Evolutionary conservation across 371 early-diverging fungal species (phyloP).

Genomic region (Haplosporangium sp.): DNA sequence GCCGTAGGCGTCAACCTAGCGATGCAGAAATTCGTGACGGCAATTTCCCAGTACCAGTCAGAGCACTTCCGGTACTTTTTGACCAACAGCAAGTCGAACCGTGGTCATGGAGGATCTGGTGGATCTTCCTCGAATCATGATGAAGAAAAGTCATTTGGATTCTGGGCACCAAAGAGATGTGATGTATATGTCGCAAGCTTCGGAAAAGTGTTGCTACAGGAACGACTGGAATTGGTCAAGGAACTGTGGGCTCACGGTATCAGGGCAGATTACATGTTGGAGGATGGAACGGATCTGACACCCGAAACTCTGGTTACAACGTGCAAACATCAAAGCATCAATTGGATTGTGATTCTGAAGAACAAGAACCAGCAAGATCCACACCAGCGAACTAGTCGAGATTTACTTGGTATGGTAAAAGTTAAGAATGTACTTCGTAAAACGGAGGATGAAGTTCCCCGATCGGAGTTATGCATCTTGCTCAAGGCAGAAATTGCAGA

Average conservation of each 20-base stretch:
- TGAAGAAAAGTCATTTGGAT: constrained; percentile 50
- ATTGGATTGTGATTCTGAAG: constrained; percentile 85
- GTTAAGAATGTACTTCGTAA: constrained; percentile 78
- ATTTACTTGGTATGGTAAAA: constrained; percentile 69
- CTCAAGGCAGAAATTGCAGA: constrained; percentile 77
- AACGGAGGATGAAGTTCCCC: constrained; percentile 73
- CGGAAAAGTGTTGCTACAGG: constrained; percentile 76
- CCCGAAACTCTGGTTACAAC: constrained; percentile 71
- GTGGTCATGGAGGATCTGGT: constrained; percentile 12
- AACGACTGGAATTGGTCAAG: constrained; percentile 76
- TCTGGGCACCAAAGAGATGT: constrained; percentile 61
- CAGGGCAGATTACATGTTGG: constrained; percentile 80
- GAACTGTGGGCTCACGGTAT: constrained; percentile 83
- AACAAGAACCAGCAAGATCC: constrained; percentile 61
- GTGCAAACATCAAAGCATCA: constrained; percentile 79
- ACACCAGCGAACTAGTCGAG: constrained; percentile 33
- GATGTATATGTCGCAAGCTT: constrained; percentile 88
- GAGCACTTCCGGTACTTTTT: constrained; percentile 68
- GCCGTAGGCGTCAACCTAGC: constrained; percentile 86
- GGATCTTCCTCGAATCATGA: constrained; percentile 23
- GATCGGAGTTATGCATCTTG: constrained; percentile 69
- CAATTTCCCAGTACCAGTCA: constrained; percentile 76
- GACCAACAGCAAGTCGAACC: constrained; percentile 56
- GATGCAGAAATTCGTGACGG: constrained; percentile 78
- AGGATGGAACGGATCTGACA: constrained; percentile 74